Evolutionary conservation across 164 flowering plant genomes (phyloP).

Genomic region (Aristolochia fimbriata): DNA sequence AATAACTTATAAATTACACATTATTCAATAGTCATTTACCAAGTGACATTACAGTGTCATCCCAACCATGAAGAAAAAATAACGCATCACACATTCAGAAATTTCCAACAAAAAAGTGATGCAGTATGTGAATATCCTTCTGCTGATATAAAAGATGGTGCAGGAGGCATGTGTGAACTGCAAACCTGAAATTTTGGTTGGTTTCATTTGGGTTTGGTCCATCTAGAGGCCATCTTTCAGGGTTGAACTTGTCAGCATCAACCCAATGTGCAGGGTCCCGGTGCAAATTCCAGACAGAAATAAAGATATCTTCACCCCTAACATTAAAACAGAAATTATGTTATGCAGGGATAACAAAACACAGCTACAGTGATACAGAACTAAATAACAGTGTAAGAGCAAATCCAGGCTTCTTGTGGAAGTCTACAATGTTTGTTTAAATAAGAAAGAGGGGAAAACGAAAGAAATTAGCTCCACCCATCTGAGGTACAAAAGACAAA

Average conservation of each 20-base stretch:
- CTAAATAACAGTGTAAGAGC: background rate
- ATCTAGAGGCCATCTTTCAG: constrained; percentile 97
- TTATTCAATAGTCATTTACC: too few species aligned
- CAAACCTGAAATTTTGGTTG: constrained; percentile 84
- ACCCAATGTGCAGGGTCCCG: constrained; percentile 72
- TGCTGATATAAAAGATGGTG: too few species aligned
- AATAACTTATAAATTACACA: too few species aligned
- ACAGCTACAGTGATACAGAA: background rate
- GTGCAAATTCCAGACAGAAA: constrained; percentile 93
- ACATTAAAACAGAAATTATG: background rate
- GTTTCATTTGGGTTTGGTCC: constrained; percentile 91
- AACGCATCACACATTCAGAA: too few species aligned
- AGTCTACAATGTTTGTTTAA: background rate
- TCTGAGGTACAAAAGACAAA: too few species aligned
- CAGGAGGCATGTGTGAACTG: background rate
- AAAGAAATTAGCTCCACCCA: too few species aligned
- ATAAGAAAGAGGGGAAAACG: background rate
- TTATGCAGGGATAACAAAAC: background rate
- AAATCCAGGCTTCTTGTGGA: background rate
- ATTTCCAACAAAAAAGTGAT: too few species aligned
- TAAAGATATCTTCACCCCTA: constrained; percentile 93
- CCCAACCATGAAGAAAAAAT: too few species aligned
- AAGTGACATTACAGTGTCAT: too few species aligned
- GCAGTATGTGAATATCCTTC: too few species aligned
- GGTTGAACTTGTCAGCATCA: constrained; percentile 78